phyloP scores from a whole-genome alignment of 768 basidiomycete genomes.

The Auriscalpium microsporum region DNA sequence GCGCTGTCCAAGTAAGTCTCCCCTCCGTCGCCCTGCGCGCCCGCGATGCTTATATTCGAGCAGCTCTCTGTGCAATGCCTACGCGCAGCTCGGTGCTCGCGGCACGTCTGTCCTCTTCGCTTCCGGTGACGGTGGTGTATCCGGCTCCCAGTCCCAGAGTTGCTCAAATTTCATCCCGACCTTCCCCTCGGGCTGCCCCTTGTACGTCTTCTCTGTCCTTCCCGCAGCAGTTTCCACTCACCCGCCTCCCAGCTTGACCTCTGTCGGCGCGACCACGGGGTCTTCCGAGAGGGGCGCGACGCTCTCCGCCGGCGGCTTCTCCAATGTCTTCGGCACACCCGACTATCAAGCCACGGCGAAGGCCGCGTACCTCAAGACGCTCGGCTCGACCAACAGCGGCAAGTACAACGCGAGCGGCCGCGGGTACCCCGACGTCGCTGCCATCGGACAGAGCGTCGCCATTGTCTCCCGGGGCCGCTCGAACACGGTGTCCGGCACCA shows the following conservation, averaged over 20 bases:
- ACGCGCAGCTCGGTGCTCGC: too few species aligned
- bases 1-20: too few species aligned
- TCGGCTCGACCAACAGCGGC: conserved; percentile 6
- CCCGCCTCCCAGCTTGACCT: not conserved
- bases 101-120: too few species aligned
- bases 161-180: too few species aligned
- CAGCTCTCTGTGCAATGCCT: too few species aligned
- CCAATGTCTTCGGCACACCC: conserved; percentile 12
- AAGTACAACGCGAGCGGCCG: conserved; percentile 13
- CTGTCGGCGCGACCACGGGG: not conserved
- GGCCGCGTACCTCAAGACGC: conserved; percentile 1
- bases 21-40: too few species aligned
- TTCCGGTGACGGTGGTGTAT: too few species aligned
- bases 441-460: not conserved
- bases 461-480: not conserved
- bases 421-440: conserved; percentile 13
- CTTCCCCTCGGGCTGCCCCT: too few species aligned
- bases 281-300: too few species aligned
- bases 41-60: too few species aligned
- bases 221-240: not conserved
- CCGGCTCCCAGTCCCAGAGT: too few species aligned
- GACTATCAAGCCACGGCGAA: conserved; percentile 7
- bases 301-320: conserved; percentile 13
- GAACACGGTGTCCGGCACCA: conserved; percentile 1
- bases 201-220: too few species aligned